A percentile compares a stretch with the other conserved stretches of the same genome.
Evolutionary conservation across 2,329 filamentous ascomycete species (phyloP).

Genomic region (Septoria linicola): DNA sequence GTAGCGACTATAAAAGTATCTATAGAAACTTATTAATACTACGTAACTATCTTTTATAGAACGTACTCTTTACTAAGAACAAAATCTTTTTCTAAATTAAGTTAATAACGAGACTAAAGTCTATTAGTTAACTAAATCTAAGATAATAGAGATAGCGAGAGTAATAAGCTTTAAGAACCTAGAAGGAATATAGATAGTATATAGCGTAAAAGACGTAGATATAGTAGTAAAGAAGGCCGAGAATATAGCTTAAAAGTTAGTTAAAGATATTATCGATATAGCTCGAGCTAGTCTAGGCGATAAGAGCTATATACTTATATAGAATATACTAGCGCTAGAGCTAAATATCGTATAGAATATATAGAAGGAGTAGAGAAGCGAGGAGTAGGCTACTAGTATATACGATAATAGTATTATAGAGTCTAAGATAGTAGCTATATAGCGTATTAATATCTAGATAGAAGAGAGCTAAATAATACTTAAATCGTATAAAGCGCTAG

Average conservation of each 20-base stretch:
- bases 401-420: not conserved
- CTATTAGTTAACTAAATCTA: conserved; percentile 29
- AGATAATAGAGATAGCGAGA: conserved; percentile 29
- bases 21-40: conserved; percentile 32
- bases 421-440: not conserved
- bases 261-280: no score
- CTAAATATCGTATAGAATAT: not conserved
- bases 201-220: conserved; percentile 22
- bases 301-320: no score
- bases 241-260: not conserved
- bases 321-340: no score
- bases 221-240: not conserved
- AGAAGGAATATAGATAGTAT: conserved; percentile 19
- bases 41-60: conserved; percentile 31
- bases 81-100: conserved; percentile 32
- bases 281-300: no score
- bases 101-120: conserved; percentile 35
- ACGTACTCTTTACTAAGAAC: conserved; percentile 32
- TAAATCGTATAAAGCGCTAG: not conserved
- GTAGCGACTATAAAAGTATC: conserved; percentile 16
- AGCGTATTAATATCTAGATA: not conserved
- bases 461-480: not conserved
- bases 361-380: not conserved
- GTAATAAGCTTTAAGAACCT: conserved; percentile 34
- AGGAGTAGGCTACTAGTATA: not conserved